These are phyloP conservation scores for Blastomyces percursus DNA, from an alignment of 2,329 filamentous ascomycete genomes.

Conservation along the genomic window DNA sequence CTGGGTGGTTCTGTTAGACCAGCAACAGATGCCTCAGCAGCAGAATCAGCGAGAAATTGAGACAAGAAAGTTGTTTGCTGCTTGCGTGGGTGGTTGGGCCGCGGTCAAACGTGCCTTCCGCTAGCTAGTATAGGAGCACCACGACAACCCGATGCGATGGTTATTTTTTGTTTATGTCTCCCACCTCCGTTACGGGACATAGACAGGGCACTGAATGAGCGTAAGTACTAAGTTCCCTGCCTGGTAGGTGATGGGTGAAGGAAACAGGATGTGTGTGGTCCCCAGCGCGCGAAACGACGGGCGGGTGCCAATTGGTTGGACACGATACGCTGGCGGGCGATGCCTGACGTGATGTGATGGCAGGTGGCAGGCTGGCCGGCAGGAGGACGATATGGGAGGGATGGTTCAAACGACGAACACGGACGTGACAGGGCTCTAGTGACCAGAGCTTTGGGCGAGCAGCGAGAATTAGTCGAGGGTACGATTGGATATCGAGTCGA, in stretches of 20 bases:
- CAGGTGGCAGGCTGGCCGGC: background rate
- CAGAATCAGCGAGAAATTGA: background rate
- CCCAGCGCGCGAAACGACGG: background rate
- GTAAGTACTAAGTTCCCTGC: background rate
- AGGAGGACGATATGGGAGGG: background rate
- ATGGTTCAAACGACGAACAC: background rate
- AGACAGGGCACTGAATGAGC: background rate
- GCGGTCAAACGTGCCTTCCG: slow-evolving; percentile 3
- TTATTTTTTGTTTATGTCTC: background rate
- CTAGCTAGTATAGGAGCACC: background rate
- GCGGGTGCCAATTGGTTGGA: background rate
- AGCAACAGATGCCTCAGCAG: background rate
- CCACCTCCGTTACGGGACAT: background rate
- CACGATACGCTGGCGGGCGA: background rate
- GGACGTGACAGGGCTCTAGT: background rate
- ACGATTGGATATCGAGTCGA: slow-evolving; percentile 6
- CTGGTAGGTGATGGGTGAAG: background rate
- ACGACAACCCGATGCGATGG: too few relatives aligned
- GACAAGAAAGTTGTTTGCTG: background rate
- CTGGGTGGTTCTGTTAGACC: slow-evolving; percentile 1
- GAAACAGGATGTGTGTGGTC: background rate
- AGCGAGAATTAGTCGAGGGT: slow-evolving; percentile 1
- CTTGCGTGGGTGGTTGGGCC: background rate
- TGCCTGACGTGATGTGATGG: background rate
- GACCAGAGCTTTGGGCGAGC: slow-evolving; percentile 6